phyloP scores from a whole-genome alignment of 257 asterid genomes.

The Capsicum chinense region DNA sequence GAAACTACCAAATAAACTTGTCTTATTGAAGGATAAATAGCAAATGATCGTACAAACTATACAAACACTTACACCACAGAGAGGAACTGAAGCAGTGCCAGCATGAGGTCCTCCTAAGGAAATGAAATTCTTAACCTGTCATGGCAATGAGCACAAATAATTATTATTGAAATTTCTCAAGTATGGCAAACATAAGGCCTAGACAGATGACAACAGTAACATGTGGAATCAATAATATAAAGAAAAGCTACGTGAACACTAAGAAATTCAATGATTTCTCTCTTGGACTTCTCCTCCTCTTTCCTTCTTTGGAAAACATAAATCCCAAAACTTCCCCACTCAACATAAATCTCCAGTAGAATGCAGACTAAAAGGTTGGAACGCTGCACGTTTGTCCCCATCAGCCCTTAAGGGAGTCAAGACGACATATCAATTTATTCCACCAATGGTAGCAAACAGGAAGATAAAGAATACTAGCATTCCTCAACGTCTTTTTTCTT shows the following conservation, averaged over 20 bases:
- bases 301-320: conserved; percentile 14
- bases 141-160: not conserved
- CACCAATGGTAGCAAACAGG: not conserved
- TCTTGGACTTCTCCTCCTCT: conserved; percentile 2
- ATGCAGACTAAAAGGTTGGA: conserved; percentile 25
- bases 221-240: not conserved
- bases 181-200: conserved; percentile 27
- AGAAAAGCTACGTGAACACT: not conserved
- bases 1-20: conserved; percentile 6
- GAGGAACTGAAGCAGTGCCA: conserved; percentile 98
- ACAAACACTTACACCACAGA: conserved; percentile 82
- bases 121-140: conserved; percentile 79
- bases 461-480: not conserved
- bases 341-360: not conserved
- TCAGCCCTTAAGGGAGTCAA: not conserved
- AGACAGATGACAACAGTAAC: not conserved
- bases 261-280: not conserved
- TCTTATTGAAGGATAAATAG: conserved; percentile 7
- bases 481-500: not conserved
- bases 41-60: not conserved
- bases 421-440: not conserved
- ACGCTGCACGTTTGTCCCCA: not conserved
- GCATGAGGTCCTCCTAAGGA: conserved; percentile 98
- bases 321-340: not conserved
- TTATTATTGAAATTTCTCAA: conserved; percentile 17